A percentile compares a stretch with the other conserved stretches of the same genome.
These are phyloP conservation scores for Thermomucor indicae-seudaticae DNA, from an alignment of 371 early-diverging fungal genomes.

Conservation along the genomic window DNA sequence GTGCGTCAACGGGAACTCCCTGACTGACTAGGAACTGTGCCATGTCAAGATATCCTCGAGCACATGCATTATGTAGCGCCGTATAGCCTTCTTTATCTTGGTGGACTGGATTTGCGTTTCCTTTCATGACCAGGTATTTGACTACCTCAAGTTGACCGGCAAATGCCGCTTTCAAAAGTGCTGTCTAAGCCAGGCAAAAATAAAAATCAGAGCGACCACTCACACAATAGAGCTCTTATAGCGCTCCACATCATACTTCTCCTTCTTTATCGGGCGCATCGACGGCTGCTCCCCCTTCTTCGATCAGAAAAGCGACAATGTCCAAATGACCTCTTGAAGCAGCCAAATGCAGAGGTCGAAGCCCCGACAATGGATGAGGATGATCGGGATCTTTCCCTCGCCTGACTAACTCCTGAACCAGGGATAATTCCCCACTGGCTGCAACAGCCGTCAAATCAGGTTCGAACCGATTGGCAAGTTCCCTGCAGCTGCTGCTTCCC, in stretches of 20 bases:
- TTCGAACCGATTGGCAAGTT: too few species aligned
- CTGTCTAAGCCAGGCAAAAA: conserved; percentile 49
- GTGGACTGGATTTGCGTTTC: conserved; percentile 55
- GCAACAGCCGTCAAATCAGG: conserved; percentile 19
- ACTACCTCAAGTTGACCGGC: conserved; percentile 62
- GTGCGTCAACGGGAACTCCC: conserved; percentile 54
- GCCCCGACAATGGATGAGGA: conserved; percentile 48
- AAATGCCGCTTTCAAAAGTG: conserved; percentile 74
- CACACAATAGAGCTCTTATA: too few species aligned
- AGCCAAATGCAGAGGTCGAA: conserved; percentile 68
- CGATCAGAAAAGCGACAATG: conserved; percentile 57
- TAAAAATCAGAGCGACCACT: too few species aligned
- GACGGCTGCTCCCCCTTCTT: conserved; percentile 53
- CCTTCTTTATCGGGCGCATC: conserved; percentile 65
- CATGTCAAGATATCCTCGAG: conserved; percentile 53
- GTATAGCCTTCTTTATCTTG: conserved; percentile 82
- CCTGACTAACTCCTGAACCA: background rate
- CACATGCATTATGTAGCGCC: conserved; percentile 73
- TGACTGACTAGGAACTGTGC: conserved; percentile 52
- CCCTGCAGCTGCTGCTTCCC: too few species aligned
- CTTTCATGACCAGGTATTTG: conserved; percentile 50
- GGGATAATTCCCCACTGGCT: conserved; percentile 4
- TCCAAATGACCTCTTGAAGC: conserved; percentile 63
- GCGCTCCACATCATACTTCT: conserved; percentile 46
- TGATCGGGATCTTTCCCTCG: conserved; percentile 2